Evolutionary conservation across 169 alveolate genomes (phyloP).

Genomic region (Fabrea salina): DNA sequence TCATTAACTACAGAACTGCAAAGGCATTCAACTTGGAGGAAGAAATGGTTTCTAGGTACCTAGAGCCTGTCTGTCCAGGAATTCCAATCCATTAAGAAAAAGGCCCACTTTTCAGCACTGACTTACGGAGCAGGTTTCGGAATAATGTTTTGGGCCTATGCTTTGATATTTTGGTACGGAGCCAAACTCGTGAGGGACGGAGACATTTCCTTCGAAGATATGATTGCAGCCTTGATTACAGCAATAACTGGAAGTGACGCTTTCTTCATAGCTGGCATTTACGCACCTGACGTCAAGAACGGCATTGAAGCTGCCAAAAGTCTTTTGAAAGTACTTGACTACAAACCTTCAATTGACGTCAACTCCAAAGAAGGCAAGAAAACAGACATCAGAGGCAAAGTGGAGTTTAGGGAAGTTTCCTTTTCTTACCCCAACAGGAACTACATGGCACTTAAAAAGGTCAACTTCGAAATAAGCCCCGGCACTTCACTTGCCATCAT

Average conservation of each 20-base stretch:
- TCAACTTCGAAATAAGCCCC: conserved; percentile 62
- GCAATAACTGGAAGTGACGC: background rate
- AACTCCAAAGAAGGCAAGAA: conserved; percentile 8
- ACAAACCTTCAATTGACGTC: background rate
- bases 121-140: conserved; percentile 26
- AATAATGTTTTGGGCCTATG: background rate
- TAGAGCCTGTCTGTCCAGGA: background rate
- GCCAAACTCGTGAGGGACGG: conserved; percentile 10
- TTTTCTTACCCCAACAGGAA: conserved; percentile 55
- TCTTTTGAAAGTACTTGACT: conserved; percentile 5
- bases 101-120: background rate
- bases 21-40: conserved; percentile 76
- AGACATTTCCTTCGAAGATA: background rate
- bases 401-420: conserved; percentile 56
- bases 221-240: conserved; percentile 9
- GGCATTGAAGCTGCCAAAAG: conserved; percentile 7
- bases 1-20: conserved; percentile 71
- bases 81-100: background rate
- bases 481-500: conserved; percentile 90
- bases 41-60: conserved; percentile 54
- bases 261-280: background rate
- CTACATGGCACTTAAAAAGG: conserved; percentile 43
- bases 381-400: conserved; percentile 39
- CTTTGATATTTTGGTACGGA: conserved; percentile 28
- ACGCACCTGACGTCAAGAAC: background rate